Evolutionary conservation across 2,329 filamentous ascomycete genomes (phyloP), one percentile per base, ranked within the genome.

Genomic region (Aureobasidium sp.): DNA sequence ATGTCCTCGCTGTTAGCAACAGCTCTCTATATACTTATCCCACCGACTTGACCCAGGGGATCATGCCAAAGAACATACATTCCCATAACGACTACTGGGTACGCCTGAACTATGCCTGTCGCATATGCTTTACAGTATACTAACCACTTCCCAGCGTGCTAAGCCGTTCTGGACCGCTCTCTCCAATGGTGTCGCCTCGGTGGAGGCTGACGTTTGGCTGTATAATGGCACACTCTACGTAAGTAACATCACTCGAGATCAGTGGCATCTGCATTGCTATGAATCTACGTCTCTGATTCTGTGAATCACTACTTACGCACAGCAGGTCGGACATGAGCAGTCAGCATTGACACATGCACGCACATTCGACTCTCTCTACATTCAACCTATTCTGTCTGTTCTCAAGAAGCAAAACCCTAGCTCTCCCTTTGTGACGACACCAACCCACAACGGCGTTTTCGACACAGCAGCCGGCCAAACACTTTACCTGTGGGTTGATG

Each of bases 121-220:
- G 9, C 8, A 12, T 11, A 34, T 12, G 1, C 9, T 12, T 9
- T 34, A 3, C 9, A 12, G 12, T 34, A 11, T 4, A 9, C 31
- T 34, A 34, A 34, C 31, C 31, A 34, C 31, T 12, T 34, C 9
- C 31, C 31, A 34, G 31, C 31, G 78, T 31, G 69, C 71, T 45
- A 69, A 78, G 0, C 78, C 78, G 0, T 79, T 79, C 65, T 81
- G 79, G 65, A 74, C 74, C 29, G 84, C 81, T 14, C 71, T 88
- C 36, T 79, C 80, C 5, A 77, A 81, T 51, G 85, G 85, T 5
- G 82, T 82, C 45, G 77, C 81, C 5, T 80, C 78, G 3, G 80
- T 82, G 2, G 84, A 87, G 73, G 83, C 82, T 2, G 84, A 87
- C 71, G 82, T 86, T 29, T 86, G 82, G 81, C 72, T 86, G 41